phyloP scores from a whole-genome alignment of 371 early-diverging fungal genomes.

The Homolaphlyctis polyrhiza region DNA sequence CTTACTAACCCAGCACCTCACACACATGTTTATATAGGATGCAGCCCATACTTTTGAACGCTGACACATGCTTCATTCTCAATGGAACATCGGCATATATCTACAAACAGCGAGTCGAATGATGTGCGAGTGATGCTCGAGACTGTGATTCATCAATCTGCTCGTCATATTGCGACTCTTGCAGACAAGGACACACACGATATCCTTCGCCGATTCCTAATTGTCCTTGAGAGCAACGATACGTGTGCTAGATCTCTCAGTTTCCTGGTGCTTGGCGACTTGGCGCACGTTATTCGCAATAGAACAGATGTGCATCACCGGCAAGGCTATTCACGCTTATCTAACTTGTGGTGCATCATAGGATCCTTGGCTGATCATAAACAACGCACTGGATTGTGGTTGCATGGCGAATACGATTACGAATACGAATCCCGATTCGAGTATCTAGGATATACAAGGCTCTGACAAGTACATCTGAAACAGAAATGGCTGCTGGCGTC shows the following conservation, averaged over 20 bases:
- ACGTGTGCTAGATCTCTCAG: neutral
- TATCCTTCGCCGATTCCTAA: neutral
- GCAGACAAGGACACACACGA: neutral
- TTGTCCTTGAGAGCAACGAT: constrained; percentile 1
- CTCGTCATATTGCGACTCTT: neutral
- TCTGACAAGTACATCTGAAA: neutral
- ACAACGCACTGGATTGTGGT: neutral
- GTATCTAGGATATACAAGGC: neutral
- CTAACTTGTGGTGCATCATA: too few species aligned
- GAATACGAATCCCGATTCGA: neutral
- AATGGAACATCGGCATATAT: neutral
- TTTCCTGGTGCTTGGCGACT: neutral
- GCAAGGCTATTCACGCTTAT: too few species aligned
- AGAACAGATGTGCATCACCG: neutral
- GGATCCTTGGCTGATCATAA: too few species aligned
- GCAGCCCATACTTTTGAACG: neutral
- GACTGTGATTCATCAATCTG: neutral
- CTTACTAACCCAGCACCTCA: too few species aligned
- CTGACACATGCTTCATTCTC: neutral
- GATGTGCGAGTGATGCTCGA: neutral
- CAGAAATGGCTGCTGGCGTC: neutral
- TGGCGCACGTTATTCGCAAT: neutral
- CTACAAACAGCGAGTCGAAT: neutral
- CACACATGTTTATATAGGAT: too few species aligned
- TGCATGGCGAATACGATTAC: neutral